Percentiles rank a stretch among this genome's conserved stretches.
Evolutionary conservation across 257 asterid genomes (phyloP).

Genomic region (Ilex asprella): DNA sequence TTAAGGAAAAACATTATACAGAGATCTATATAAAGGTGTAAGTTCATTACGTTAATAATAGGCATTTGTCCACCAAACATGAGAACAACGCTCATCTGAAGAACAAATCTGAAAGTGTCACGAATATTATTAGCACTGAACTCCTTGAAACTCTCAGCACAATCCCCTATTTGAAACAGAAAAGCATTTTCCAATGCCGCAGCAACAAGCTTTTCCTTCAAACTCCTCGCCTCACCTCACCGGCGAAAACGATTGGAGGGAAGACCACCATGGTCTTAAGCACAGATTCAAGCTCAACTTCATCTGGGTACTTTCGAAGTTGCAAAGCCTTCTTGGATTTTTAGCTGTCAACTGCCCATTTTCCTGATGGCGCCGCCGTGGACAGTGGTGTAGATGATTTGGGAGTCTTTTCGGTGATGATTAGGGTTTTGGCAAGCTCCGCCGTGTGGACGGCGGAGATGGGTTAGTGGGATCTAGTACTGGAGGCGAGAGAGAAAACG

Average conservation of each 20-base stretch:
- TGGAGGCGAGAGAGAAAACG: too few species aligned
- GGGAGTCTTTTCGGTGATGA: slow-evolving; percentile 13
- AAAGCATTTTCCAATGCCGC: slow-evolving; percentile 81
- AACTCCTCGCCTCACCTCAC: slow-evolving; percentile 70
- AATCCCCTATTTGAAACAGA: slow-evolving; percentile 81
- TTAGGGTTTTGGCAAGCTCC: slow-evolving; percentile 60
- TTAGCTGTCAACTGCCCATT: slow-evolving; percentile 59
- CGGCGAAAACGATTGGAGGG: slow-evolving; percentile 86
- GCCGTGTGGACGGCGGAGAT: slow-evolving; percentile 66
- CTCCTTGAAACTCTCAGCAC: slow-evolving; percentile 5
- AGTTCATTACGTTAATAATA: too few species aligned
- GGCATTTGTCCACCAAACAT: too few species aligned
- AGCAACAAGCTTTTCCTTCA: slow-evolving; percentile 70
- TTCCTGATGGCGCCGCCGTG: slow-evolving; percentile 14
- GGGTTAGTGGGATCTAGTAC: slow-evolving; percentile 24
- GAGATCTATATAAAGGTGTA: too few species aligned
- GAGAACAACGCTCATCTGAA: too few species aligned
- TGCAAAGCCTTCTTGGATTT: slow-evolving; percentile 66
- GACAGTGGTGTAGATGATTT: slow-evolving; percentile 13
- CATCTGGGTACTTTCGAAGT: slow-evolving; percentile 70
- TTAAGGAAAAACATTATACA: too few species aligned
- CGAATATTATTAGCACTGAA: too few species aligned
- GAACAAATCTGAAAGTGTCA: too few species aligned
- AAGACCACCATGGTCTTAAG: slow-evolving; percentile 45
- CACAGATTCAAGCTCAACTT: slow-evolving; percentile 51